Base-by-base conservation (phyloP, 768 basidiomycete species). In the Termitomyces heimii region DNA sequence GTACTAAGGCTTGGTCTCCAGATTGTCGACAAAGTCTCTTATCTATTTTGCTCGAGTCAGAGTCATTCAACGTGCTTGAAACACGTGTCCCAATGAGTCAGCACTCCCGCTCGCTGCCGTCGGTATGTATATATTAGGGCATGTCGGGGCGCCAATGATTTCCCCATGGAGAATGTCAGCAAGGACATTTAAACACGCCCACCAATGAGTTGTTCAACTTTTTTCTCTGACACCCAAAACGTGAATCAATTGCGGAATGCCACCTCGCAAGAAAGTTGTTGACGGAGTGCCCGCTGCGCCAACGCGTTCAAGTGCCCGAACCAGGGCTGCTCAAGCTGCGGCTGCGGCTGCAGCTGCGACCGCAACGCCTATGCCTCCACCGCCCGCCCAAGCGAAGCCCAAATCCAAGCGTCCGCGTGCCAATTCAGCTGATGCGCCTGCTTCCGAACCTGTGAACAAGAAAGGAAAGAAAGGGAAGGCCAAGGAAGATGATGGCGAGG, bases 231-330 rank as follows among this genome's bases (percentile, higher is more conserved):
- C 44, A 31, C 57, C 29, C 56, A 62, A 56, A 45, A 50, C 53
- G 42, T 54, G 45, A 51, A 50, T 24, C 5, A 49, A 22, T 22
- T 35, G 26, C 3, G 60, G 55, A 55, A 80, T 79, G 77, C 75
- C 77, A 58, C 77, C 80, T 47, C 71, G 76, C 56, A 80, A 78
- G 66, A 80, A 79, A 68, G 63, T 72, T 39, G 61, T 68, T 52
- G 62, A 68, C 56, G 70, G 65, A 43, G 56, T 62, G 28, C 60
- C 68, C 37, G 54, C 68, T 49, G 70, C 70, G 8, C 68, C 72
- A 22, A 72, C 76, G 0, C 68, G 74, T 32, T 66, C 75, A 53
- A 76, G 75, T 57, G 68, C 75, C 24, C 70, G 76, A 56, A 68
- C 60, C 18, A 75, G 70, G 20, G 63, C 68, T 12, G 56, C 68